A percentile compares a stretch with the other conserved stretches of the same genome.
These are phyloP conservation scores for Microsporum ferrugineum DNA, from an alignment of 2,329 filamentous ascomycete species.

Conservation along the genomic window DNA sequence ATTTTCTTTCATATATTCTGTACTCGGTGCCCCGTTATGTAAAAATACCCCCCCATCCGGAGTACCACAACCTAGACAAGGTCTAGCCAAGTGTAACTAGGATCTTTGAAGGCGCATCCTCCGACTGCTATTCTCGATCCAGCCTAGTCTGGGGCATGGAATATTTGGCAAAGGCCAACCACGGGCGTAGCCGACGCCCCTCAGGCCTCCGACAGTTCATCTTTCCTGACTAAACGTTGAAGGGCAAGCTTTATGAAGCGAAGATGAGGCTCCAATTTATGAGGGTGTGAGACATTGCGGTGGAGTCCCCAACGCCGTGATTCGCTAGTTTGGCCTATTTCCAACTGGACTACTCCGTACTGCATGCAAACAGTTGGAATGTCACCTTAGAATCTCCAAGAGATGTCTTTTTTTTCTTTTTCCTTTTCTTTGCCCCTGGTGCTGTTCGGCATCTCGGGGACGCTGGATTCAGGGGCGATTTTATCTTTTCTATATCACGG, in stretches of 20 bases:
- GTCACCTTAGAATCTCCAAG: not conserved
- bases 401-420: not conserved
- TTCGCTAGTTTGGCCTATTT: not conserved
- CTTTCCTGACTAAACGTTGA: not conserved
- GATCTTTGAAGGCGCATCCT: not conserved
- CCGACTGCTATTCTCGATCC: not conserved
- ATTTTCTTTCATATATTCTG: not conserved
- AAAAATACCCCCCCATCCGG: not conserved
- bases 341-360: not conserved
- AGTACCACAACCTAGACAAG: not conserved
- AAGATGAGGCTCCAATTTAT: not conserved
- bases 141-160: not conserved
- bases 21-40: not conserved
- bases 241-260: not conserved
- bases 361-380: not conserved
- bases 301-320: not conserved
- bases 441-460: not conserved
- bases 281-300: not conserved
- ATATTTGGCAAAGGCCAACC: not conserved
- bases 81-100: not conserved
- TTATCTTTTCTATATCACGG: not conserved
- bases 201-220: not conserved
- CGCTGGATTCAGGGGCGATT: not conserved
- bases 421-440: not conserved
- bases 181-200: not conserved